Evolutionary conservation across 2,329 filamentous ascomycete genomes (phyloP).

Genomic region (Pseudopyrenochaeta lycopersici): DNA sequence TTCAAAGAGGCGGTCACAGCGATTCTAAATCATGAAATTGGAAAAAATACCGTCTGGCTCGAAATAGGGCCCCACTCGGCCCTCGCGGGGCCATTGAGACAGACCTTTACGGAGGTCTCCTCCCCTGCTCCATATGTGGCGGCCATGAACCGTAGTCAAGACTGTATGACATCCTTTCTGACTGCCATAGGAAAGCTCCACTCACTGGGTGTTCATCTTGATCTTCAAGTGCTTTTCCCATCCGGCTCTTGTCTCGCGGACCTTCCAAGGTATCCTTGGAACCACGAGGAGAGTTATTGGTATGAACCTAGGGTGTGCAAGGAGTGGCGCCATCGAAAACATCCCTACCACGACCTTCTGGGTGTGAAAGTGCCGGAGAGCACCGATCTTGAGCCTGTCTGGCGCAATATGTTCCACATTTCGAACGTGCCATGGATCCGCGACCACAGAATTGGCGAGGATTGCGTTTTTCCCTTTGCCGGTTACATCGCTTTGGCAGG

Average conservation of each 20-base stretch:
- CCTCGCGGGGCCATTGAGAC: constrained; percentile 13
- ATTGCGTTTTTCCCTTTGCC: constrained; percentile 55
- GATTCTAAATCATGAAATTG: too few species aligned
- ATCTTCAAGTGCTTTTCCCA: neutral
- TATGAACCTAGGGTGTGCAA: constrained; percentile 11
- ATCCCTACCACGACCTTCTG: neutral
- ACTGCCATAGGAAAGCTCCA: neutral
- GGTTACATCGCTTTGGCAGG: constrained; percentile 55
- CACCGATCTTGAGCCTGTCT: constrained; percentile 11
- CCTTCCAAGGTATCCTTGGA: constrained; percentile 39
- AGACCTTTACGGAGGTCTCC: constrained; percentile 17
- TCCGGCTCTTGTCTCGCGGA: neutral
- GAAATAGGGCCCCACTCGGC: neutral
- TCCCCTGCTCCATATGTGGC: neutral
- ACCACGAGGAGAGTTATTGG: constrained; percentile 35
- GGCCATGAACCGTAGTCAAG: neutral
- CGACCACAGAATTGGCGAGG: constrained; percentile 53
- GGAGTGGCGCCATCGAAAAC: constrained; percentile 13
- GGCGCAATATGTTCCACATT: constrained; percentile 7
- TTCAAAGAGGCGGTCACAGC: neutral
- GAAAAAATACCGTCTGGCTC: neutral
- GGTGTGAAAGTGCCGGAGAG: neutral
- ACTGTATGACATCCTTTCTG: neutral
- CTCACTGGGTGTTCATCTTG: neutral
- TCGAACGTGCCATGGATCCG: constrained; percentile 54